These are phyloP conservation scores for Nicotiana benthamiana DNA, from an alignment of 257 asterid genomes.

Conservation along the genomic window DNA sequence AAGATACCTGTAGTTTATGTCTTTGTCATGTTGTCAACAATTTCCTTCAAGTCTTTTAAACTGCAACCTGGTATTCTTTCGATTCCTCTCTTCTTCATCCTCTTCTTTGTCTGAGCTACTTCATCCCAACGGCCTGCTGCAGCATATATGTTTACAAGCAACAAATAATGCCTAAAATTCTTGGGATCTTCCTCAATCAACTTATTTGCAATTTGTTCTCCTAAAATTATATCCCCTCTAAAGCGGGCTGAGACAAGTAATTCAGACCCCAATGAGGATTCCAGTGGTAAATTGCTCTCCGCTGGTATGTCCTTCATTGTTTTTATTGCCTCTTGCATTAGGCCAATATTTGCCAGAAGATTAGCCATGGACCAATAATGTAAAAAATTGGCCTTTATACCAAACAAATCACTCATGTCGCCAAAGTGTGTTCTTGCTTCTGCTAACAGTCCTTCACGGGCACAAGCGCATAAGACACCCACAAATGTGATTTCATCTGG, in stretches of 20 bases:
- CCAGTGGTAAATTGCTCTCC: constrained; percentile 31
- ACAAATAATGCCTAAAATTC: constrained; percentile 33
- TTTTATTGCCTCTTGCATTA: constrained; percentile 45
- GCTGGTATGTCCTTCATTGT: constrained; percentile 33
- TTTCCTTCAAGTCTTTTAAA: constrained; percentile 53
- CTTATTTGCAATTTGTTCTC: constrained; percentile 45
- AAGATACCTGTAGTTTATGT: background rate
- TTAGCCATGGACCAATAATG: constrained; percentile 89
- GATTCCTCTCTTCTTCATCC: constrained; percentile 51
- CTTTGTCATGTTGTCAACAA: constrained; percentile 26
- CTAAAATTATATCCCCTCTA: constrained; percentile 32
- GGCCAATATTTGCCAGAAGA: constrained; percentile 50
- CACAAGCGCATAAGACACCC: constrained; percentile 70
- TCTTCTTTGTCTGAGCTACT: constrained; percentile 40
- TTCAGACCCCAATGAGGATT: constrained; percentile 48
- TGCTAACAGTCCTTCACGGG: constrained; percentile 38
- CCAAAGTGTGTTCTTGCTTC: constrained; percentile 40
- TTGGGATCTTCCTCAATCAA: constrained; percentile 57
- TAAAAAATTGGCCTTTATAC: constrained; percentile 45
- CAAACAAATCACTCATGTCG: constrained; percentile 40
- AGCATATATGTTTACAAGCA: constrained; percentile 59
- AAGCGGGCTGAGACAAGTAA: constrained; percentile 53
- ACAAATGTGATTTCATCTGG: constrained; percentile 70
- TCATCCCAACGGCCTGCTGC: constrained; percentile 68
- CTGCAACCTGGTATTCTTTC: constrained; percentile 33